Conservation (phyloP, 805 yeast genomes). For the Clavispora fructus region DNA sequence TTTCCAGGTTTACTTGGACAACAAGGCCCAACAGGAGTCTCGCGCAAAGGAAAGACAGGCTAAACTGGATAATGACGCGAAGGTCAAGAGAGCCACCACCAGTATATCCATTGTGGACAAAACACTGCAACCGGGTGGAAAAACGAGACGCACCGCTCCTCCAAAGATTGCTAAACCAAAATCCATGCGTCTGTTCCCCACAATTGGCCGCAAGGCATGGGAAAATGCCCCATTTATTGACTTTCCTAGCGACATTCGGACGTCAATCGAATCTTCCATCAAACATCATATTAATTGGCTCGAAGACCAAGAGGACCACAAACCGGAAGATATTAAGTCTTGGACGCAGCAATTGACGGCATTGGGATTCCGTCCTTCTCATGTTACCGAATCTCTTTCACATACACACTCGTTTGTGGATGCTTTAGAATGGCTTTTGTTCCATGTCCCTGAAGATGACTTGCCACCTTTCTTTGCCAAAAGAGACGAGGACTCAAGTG, state of each 20-base stretch:
- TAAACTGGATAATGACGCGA: conserved; percentile 44
- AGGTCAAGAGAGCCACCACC: conserved; percentile 42
- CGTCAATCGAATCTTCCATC: conserved; percentile 57
- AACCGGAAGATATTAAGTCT: conserved; percentile 3
- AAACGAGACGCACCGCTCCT: background rate
- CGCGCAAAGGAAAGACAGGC: conserved; percentile 44
- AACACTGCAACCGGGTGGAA: background rate
- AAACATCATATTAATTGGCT: conserved; percentile 55
- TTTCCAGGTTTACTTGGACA: conserved; percentile 60
- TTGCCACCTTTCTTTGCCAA: conserved; percentile 64
- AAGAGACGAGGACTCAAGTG: conserved; percentile 51
- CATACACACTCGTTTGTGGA: conserved; percentile 49
- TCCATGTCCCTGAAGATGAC: conserved; percentile 93
- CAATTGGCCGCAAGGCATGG: conserved; percentile 60
- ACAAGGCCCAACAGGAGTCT: conserved; percentile 40
- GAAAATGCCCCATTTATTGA: conserved; percentile 63
- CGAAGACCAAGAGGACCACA: conserved; percentile 4
- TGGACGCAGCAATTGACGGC: conserved; percentile 7
- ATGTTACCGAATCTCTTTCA: conserved; percentile 64
- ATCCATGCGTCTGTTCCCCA: conserved; percentile 6
- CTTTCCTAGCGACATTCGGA: conserved; percentile 59
- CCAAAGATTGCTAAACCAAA: background rate
- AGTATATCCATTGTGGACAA: conserved; percentile 27
- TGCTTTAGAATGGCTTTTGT: conserved; percentile 69
- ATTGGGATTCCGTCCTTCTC: conserved; percentile 62